Evolutionary conservation across 768 basidiomycete genomes (phyloP).

Genomic region (Lactifluus pinguis): DNA sequence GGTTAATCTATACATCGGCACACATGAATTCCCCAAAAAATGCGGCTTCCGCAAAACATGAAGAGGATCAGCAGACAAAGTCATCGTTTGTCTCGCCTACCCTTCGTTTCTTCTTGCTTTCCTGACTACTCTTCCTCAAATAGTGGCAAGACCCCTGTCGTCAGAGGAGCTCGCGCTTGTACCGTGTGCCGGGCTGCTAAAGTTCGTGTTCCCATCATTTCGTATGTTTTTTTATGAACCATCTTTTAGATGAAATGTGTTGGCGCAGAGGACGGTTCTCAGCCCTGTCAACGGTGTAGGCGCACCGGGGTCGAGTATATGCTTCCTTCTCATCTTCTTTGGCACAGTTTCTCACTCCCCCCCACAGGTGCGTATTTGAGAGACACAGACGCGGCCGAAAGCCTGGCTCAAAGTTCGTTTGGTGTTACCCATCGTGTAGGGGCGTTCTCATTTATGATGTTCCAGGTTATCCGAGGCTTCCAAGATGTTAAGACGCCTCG

Average conservation of each 20-base stretch:
- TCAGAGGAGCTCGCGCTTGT: conserved; percentile 55
- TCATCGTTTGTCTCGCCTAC: conserved; percentile 6
- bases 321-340: conserved; percentile 6
- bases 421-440: neutral
- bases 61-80: conserved; percentile 16
- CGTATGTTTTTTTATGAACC: conserved; percentile 11
- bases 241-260: conserved; percentile 77
- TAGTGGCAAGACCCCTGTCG: conserved; percentile 37
- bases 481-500: conserved; percentile 79
- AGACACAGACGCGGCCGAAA: conserved; percentile 85
- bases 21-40: conserved; percentile 12
- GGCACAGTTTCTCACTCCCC: conserved; percentile 16
- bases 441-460: conserved; percentile 13
- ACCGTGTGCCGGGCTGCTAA: conserved; percentile 82
- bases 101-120: neutral
- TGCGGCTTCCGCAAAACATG: neutral
- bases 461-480: conserved; percentile 77
- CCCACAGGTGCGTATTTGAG: conserved; percentile 67
- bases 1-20: neutral
- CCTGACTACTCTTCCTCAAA: neutral
- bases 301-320: conserved; percentile 57
- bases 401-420: conserved; percentile 75
- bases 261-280: conserved; percentile 76
- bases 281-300: conserved; percentile 76
- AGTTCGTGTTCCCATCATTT: conserved; percentile 31